phyloP scores from a whole-genome alignment of 2,329 filamentous ascomycete species.

The Ophiostoma quercus region DNA sequence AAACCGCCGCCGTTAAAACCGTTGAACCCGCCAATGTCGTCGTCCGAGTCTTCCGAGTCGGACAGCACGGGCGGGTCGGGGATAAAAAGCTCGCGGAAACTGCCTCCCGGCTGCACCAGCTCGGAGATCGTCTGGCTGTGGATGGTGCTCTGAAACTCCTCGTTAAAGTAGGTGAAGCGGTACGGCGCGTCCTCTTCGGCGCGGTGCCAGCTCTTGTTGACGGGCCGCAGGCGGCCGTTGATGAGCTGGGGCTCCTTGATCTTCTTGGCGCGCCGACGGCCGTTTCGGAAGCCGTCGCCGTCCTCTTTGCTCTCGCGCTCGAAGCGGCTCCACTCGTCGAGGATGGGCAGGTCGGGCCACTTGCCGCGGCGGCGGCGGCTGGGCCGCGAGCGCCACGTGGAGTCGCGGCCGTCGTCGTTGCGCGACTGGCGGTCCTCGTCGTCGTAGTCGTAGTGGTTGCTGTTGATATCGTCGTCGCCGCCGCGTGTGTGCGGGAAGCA shows the following conservation, averaged over 20 bases:
- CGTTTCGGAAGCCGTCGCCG: slow-evolving; percentile 37
- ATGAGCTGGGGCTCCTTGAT: slow-evolving; percentile 92
- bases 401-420: neutral
- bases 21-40: slow-evolving; percentile 33
- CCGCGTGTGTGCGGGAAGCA: slow-evolving; percentile 79
- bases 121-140: slow-evolving; percentile 95
- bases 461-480: slow-evolving; percentile 59
- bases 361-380: slow-evolving; percentile 56
- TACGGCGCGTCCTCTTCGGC: slow-evolving; percentile 87
- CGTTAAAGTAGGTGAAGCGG: slow-evolving; percentile 97
- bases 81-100: slow-evolving; percentile 82
- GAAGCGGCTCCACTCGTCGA: slow-evolving; percentile 85
- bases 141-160: slow-evolving; percentile 91
- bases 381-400: slow-evolving; percentile 17
- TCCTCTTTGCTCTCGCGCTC: slow-evolving; percentile 86
- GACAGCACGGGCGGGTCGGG: slow-evolving; percentile 74
- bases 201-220: slow-evolving; percentile 73
- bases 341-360: slow-evolving; percentile 78
- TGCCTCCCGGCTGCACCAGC: slow-evolving; percentile 75
- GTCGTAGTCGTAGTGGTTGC: slow-evolving; percentile 14
- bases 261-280: slow-evolving; percentile 68
- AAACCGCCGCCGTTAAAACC: neutral
- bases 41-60: slow-evolving; percentile 61
- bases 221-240: slow-evolving; percentile 78
- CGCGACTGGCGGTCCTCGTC: slow-evolving; percentile 23